phyloP scores from a whole-genome alignment of 2,329 filamentous ascomycete species.

The Venturia effusa region DNA sequence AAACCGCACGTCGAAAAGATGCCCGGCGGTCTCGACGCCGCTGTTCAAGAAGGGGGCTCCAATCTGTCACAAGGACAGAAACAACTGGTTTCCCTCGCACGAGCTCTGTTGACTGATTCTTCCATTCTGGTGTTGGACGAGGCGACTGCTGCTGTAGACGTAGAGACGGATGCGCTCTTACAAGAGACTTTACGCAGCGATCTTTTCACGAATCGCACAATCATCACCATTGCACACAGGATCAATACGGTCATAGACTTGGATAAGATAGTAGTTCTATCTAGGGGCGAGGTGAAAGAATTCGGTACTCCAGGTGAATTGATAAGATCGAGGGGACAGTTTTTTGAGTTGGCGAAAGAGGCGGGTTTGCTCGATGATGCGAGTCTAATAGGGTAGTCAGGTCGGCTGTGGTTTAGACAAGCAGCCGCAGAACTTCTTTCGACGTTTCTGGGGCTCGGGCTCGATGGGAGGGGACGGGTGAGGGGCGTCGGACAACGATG shows the following conservation, averaged over 20 bases:
- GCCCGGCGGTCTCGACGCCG: conserved; percentile 74
- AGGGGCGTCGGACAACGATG: neutral
- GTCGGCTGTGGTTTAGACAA: neutral
- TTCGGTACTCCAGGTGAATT: conserved; percentile 72
- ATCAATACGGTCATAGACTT: conserved; percentile 85
- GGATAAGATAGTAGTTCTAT: conserved; percentile 78
- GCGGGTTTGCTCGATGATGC: conserved; percentile 52
- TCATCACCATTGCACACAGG: conserved; percentile 88
- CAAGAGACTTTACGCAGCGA: conserved; percentile 47
- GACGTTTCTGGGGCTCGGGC: neutral
- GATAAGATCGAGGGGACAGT: conserved; percentile 59
- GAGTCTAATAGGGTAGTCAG: neutral
- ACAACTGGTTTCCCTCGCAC: conserved; percentile 77
- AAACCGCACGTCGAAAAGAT: conserved; percentile 74
- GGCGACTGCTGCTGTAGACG: conserved; percentile 60
- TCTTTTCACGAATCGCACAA: conserved; percentile 72
- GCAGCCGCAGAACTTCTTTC: neutral
- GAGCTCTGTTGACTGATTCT: conserved; percentile 80
- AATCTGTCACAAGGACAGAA: conserved; percentile 86
- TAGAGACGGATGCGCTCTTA: conserved; percentile 48
- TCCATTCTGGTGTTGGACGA: conserved; percentile 91
- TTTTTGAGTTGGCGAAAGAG: conserved; percentile 76
- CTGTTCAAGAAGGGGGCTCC: conserved; percentile 82
- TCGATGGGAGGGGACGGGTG: neutral
- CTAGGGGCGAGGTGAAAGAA: conserved; percentile 73